A percentile compares a stretch with the other conserved stretches of the same genome.
Evolutionary conservation across 352 stramenopile species (phyloP).

Genomic region (Pelagophyceae sp.): DNA sequence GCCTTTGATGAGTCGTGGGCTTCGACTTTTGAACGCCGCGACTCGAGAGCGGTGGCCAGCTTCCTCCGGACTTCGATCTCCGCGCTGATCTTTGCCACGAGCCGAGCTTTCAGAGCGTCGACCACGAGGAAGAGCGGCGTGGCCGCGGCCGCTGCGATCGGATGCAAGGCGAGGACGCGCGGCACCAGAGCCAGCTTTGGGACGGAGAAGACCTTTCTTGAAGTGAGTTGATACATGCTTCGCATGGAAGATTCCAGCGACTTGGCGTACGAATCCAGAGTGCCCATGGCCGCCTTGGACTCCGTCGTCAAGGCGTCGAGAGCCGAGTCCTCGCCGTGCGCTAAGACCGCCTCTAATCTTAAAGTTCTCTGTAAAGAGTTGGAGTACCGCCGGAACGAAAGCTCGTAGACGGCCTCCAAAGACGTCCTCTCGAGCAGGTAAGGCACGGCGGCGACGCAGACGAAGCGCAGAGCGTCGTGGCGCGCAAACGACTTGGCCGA

Average conservation of each 20-base stretch:
- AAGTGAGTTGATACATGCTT: neutral
- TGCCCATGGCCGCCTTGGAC: neutral
- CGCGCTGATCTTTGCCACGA: neutral
- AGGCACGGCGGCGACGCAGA: neutral
- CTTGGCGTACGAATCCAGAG: neutral
- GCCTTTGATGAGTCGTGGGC: neutral
- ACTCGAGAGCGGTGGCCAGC: neutral
- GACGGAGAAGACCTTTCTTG: slow-evolving; percentile 11
- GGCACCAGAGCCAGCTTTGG: slow-evolving; percentile 1
- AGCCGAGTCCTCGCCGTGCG: neutral
- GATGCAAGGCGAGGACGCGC: neutral
- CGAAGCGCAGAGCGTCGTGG: neutral
- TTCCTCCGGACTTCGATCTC: neutral
- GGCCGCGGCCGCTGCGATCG: neutral
- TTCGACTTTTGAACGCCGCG: neutral
- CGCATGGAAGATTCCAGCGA: neutral
- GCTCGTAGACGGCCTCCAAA: neutral
- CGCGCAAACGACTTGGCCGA: neutral
- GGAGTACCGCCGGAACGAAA: neutral
- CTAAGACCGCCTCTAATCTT: neutral
- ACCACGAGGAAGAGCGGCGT: neutral
- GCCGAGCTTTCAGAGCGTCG: neutral
- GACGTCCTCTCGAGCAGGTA: slow-evolving; percentile 7
- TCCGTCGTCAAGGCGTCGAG: neutral
- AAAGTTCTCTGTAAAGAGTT: neutral